Evolutionary conservation across 805 yeast species (phyloP), one percentile per base, ranked within the genome.

Genomic region (Yueomyces sinensis): DNA sequence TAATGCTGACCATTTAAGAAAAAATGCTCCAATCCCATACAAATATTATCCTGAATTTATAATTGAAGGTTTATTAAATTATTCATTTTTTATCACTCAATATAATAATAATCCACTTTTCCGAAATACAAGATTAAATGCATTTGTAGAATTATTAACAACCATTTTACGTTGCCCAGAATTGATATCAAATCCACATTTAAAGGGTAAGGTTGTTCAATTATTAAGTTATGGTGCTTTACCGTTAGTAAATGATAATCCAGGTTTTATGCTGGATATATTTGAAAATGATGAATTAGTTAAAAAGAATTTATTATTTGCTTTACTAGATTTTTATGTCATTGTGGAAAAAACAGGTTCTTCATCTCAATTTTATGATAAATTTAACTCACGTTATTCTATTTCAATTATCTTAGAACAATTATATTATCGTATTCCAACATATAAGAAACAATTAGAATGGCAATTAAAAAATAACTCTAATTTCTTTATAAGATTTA

Each of bases 271-370:
- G 70, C 64, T 76, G 41, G 65, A 66, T 5, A 65, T 78, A 6
- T 75, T 84, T 55, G 75, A 69, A 45, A 61, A 73, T 9, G 76
- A 84, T 46, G 67, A 70, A 35, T 47, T 79, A 17, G 78, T 84
- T 2, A 59, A 62, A 22, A 63, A 75, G 27, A 74, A 86, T 52
- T 53, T 91, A 41, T 62, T 91, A 37, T 86, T 82, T 48, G 81
- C 95, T 1, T 65, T 91, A 37, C 68, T 91, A 58, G 93, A 84
- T 47, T 81, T 86, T 41, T 91, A 89, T 55, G 94, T 91, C 25
- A 83, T 82, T 67, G 87, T 89, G 33, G 99, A 91, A 55, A 86
- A 82, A 49, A 91, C 98, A 0, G 98, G 98, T 9, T 80, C 95
- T 2, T 77, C 89, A 6, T 76, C 93, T 0, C 97, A 91, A 58